Evolutionary conservation across 352 stramenopile genomes (phyloP), one percentile per base, ranked within the genome.

Genomic region (Globisporangium camurandrum): DNA sequence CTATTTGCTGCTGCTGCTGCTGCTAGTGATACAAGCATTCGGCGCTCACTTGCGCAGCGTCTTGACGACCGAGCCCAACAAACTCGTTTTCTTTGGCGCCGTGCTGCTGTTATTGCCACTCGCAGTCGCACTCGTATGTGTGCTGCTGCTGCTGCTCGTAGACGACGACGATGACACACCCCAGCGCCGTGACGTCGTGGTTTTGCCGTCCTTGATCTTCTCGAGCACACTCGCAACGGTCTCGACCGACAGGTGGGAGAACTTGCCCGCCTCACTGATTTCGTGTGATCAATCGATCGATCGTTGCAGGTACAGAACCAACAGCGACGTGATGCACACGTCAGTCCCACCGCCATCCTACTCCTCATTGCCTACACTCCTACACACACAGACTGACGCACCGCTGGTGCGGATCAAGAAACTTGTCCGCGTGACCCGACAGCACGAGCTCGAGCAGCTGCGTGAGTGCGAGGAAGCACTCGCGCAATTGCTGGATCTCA

Each of bases 201-300:
- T 12, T 34, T 88, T 88, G 12, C 54, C 41, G 42, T 84, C 76
- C 43, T 88, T 88, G 59, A 86, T 67, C 51, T 91, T 91, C n/a
- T 74, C 74, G 5, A 77, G 62, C 26, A 91, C 69, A 2, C 62
- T 66, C 0, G 71, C 63, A n/a, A 91, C 74, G 2, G 64, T 87
- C 17, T 87, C 79, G 4, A 69, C 64, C 7, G 72, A 82, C 19
- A 91, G 42, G 42, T 88, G 76, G 5, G 76, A 73, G 44, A 81
- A 86, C 50, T 86, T 88, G 30, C 72, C 66, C 16, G 59, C 45
- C 28, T 85, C 76, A 20, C 75, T 86, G 48, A 9, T 3, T 37
- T 14, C 12, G 14, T 17, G 9, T 7, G 31, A 9, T 12, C 49
- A 23, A 41, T 39, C 38, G 27, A 52, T 36, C 27, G 51, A 17